A percentile compares a stretch with the other conserved stretches of the same genome.
These are phyloP conservation scores for Penicillium sp. DNA, from an alignment of 2,329 filamentous ascomycete species.

Conservation along the genomic window DNA sequence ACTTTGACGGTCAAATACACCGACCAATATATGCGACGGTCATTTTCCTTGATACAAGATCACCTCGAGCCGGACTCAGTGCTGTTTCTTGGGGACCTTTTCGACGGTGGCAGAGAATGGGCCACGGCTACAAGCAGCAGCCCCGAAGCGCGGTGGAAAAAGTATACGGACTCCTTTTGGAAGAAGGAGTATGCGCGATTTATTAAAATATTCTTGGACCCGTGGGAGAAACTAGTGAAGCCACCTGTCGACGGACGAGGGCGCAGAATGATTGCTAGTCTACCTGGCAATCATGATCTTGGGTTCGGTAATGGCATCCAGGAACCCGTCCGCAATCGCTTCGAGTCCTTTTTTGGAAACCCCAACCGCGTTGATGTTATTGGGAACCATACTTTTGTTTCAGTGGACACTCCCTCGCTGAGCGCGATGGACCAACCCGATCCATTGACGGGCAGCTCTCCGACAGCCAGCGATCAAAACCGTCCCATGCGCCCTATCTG, in stretches of 20 bases:
- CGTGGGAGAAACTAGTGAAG: slow-evolving; percentile 60
- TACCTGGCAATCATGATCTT: slow-evolving; percentile 94
- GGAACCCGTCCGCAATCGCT: slow-evolving; percentile 73
- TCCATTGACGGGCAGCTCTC: slow-evolving; percentile 45
- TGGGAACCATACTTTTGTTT: slow-evolving; percentile 93
- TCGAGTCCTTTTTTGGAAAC: slow-evolving; percentile 84
- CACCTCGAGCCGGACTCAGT: slow-evolving; percentile 79
- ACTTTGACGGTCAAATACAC: slow-evolving; percentile 68
- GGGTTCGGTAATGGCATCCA: slow-evolving; percentile 88
- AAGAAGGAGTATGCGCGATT: slow-evolving; percentile 82
- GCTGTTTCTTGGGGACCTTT: slow-evolving; percentile 89
- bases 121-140: slow-evolving; percentile 62
- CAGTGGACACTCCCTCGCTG: slow-evolving; percentile 82
- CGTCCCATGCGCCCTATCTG: slow-evolving; percentile 64
- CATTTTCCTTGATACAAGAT: slow-evolving; percentile 74
- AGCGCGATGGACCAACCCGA: slow-evolving; percentile 67
- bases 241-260: slow-evolving; percentile 61
- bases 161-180: slow-evolving; percentile 83
- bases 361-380: slow-evolving; percentile 88
- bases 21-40: slow-evolving; percentile 83
- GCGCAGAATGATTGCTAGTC: slow-evolving; percentile 74
- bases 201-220: slow-evolving; percentile 75
- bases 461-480: slow-evolving; percentile 44
- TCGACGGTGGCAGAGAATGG: slow-evolving; percentile 96
- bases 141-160: slow-evolving; percentile 66